These are phyloP conservation scores for Globisporangium lucens DNA, from an alignment of 352 stramenopile genomes.

Conservation along the genomic window DNA sequence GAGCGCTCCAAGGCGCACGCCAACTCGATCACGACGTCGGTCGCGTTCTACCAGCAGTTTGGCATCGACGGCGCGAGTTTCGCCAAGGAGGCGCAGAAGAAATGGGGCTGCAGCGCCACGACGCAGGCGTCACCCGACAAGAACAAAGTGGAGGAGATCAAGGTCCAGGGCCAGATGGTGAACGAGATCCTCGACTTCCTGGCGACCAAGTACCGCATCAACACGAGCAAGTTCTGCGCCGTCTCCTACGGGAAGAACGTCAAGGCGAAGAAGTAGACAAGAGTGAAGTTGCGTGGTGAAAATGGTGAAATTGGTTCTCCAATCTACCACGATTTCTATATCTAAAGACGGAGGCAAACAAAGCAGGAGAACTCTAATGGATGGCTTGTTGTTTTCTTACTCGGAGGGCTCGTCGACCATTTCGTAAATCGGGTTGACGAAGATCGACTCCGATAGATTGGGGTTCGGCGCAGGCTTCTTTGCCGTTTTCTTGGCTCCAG, in stretches of 20 bases:
- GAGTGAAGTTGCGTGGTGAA: background rate
- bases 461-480: constrained; percentile 22
- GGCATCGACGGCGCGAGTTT: constrained; percentile 67
- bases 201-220: constrained; percentile 60
- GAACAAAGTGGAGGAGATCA: constrained; percentile 65
- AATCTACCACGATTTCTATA: background rate
- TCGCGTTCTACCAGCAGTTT: constrained; percentile 80
- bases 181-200: constrained; percentile 75
- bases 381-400: constrained; percentile 1
- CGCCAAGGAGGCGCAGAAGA: constrained; percentile 80
- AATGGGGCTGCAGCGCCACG: constrained; percentile 75
- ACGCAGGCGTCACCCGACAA: constrained; percentile 55
- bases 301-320: background rate
- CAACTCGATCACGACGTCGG: constrained; percentile 63
- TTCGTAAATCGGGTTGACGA: constrained; percentile 23
- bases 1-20: constrained; percentile 68
- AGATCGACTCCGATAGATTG: constrained; percentile 20
- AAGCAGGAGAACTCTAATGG: constrained; percentile 2
- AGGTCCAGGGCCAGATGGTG: constrained; percentile 77
- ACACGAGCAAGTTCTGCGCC: constrained; percentile 59
- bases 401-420: constrained; percentile 18
- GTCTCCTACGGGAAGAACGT: constrained; percentile 77
- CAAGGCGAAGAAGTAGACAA: constrained; percentile 69
- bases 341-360: background rate
- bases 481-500: constrained; percentile 24